Evolutionary conservation across 768 basidiomycete species (phyloP).

Genomic region (Gymnopilus dilepis): DNA sequence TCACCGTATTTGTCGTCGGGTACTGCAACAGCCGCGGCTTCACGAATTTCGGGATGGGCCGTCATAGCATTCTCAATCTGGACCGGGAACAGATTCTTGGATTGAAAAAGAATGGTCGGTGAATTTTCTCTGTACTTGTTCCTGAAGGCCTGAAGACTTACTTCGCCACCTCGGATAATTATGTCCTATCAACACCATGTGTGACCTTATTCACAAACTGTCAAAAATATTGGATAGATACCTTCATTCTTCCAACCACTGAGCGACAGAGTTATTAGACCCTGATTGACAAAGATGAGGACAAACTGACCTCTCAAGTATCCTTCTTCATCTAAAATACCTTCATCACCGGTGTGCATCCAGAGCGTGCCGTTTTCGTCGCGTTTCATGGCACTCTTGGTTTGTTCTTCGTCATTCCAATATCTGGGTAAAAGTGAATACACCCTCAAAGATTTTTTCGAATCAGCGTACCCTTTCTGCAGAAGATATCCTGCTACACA

Average conservation of each 20-base stretch:
- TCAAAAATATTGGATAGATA: conserved; percentile 26
- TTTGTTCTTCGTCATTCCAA: conserved; percentile 78
- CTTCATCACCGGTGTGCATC: conserved; percentile 89
- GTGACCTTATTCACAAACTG: neutral
- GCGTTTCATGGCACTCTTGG: conserved; percentile 57
- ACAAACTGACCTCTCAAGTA: conserved; percentile 66
- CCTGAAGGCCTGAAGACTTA: conserved; percentile 29
- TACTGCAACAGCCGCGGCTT: conserved; percentile 77
- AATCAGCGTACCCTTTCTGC: conserved; percentile 82
- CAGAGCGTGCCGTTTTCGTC: conserved; percentile 64
- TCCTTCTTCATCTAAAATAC: conserved; percentile 80
- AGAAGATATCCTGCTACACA: conserved; percentile 77
- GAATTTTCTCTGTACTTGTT: neutral
- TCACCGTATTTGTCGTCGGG: conserved; percentile 74
- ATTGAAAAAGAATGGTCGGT: conserved; percentile 4
- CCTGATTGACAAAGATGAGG: neutral
- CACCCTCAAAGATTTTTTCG: too few species aligned
- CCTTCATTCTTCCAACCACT: conserved; percentile 86
- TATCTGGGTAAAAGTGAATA: conserved; percentile 50
- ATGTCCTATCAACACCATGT: conserved; percentile 56
- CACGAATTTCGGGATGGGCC: conserved; percentile 58
- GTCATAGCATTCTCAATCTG: conserved; percentile 82
- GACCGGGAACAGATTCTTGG: conserved; percentile 84
- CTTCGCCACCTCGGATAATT: conserved; percentile 88
- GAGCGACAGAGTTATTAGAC: neutral